Conservation (phyloP, 495 filamentous ascomycete genomes). For the Xanthoparmelia taractica region DNA sequence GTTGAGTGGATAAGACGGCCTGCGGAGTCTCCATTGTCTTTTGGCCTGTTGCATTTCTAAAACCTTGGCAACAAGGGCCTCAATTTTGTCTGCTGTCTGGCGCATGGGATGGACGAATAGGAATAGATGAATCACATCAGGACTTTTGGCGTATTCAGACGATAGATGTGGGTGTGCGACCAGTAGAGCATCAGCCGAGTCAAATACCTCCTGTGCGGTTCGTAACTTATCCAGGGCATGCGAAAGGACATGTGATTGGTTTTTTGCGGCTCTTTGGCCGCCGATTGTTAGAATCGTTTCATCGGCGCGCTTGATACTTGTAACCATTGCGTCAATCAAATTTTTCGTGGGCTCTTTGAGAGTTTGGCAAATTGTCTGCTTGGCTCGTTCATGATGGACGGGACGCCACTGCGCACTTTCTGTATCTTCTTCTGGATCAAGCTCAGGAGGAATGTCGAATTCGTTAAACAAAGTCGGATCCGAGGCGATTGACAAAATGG, state of each 20-base stretch:
- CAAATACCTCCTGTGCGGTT: constrained; percentile 34
- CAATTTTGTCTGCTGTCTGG: constrained; percentile 43
- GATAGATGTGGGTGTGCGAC: constrained; percentile 30
- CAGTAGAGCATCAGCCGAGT: constrained; percentile 32
- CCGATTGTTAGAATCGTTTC: constrained; percentile 41
- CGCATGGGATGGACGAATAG: constrained; percentile 49
- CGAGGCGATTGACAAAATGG: constrained; percentile 38
- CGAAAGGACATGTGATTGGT: constrained; percentile 19
- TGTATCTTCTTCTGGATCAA: background rate
- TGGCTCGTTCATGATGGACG: constrained; percentile 25
- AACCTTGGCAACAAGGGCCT: constrained; percentile 39
- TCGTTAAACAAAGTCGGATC: constrained; percentile 37
- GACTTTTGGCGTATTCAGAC: constrained; percentile 30
- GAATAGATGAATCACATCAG: constrained; percentile 46
- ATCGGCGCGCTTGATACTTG: constrained; percentile 38
- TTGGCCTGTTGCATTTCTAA: constrained; percentile 37
- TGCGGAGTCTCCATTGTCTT: constrained; percentile 35
- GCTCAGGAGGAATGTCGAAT: background rate
- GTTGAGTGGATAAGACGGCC: constrained; percentile 44
- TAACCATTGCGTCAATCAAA: constrained; percentile 40
- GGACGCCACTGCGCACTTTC: constrained; percentile 18
- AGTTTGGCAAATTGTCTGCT: constrained; percentile 35
- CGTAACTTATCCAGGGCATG: constrained; percentile 24
- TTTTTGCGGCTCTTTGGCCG: constrained; percentile 29
- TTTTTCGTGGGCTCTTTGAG: constrained; percentile 40